Percentiles rank a stretch among this genome's conserved stretches.
Conservation (phyloP, 306 rosid genomes). For the Prosopis cineraria region DNA sequence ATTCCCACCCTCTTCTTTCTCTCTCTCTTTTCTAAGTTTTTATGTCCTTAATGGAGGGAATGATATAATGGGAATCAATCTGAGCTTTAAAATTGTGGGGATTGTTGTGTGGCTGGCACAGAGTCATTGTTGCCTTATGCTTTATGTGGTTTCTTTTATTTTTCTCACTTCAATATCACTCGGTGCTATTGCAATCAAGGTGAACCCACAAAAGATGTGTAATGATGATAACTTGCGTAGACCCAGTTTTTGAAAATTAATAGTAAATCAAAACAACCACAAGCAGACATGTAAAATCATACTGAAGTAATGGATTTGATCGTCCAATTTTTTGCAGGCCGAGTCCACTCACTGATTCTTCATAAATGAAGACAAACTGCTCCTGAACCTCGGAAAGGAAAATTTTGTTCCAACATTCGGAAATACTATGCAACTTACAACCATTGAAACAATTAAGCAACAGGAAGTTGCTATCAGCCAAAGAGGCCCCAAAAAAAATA, state of each 20-base stretch:
- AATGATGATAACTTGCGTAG: neutral
- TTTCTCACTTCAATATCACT: neutral
- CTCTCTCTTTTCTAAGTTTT: neutral
- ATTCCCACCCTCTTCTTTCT: neutral
- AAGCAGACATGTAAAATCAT: too few species aligned
- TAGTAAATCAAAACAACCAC: neutral
- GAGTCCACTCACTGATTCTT: too few species aligned
- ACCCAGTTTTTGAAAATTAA: neutral
- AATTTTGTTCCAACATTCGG: conserved; percentile 30
- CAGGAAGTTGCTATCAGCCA: conserved; percentile 36
- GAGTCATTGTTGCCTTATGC: neutral
- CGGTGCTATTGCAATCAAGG: neutral
- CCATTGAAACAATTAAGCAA: conserved; percentile 22
- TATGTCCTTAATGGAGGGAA: conserved; percentile 17
- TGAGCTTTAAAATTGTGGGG: neutral
- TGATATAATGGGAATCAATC: conserved; percentile 2
- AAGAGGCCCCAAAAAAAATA: neutral
- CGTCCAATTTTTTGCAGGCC: neutral
- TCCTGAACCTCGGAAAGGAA: conserved; percentile 21
- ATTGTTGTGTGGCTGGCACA: neutral
- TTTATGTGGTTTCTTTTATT: neutral
- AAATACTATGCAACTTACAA: neutral
- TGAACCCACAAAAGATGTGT: neutral
- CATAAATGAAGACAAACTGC: neutral
- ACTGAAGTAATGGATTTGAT: neutral